Evolutionary conservation across 371 early-diverging fungal species (phyloP), one percentile per base, ranked within the genome.

Genomic region (Rhizomucor miehei): DNA sequence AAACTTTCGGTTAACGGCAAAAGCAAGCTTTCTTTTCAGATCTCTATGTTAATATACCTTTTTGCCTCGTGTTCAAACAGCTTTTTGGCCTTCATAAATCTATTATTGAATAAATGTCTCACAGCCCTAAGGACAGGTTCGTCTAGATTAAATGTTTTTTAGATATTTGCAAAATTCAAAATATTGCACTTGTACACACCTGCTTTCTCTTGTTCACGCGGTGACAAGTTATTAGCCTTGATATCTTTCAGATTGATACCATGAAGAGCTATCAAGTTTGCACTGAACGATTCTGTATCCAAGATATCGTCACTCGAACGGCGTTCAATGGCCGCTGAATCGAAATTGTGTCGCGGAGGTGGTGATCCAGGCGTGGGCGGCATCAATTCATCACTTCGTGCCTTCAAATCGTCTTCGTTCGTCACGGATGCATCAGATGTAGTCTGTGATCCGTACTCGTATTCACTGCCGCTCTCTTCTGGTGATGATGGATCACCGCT

Each of bases 31-130:
- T 20, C 3, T 14, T 38, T 35, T 19, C 14, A 52, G 11, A 16
- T 24, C 23, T 38, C 44, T 3, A 29, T 23, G 6, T 40, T 10
- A 21, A 54, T 60, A 60, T 46, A 65, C 63, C 35, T 52, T 34
- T 52, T 49, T 17, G 59, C 43, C 16, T 66, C 57, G 40, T 57
- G 56, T 51, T 71, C 73, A 61, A 74, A 74, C 21, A 77, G 49
- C 19, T 54, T 56, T 39, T 71, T 74, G 13, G 84, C 81, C 24
- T 80, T 77, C 65, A 76, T 69, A 48, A 83, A 83, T 47, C 80
- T 56, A 61, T 83, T 83, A 44, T 81, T 81, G 52, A 83, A 83
- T 37, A 83, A 67, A 52, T 80, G 77, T 34, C 70, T 66, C 12
- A 83, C 63, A 13, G 80, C 84, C 48, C 77, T 73, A 21, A 80